Conservation (phyloP, 2,329 filamentous ascomycete genomes). For the Sodiomyces alkalinus region DNA sequence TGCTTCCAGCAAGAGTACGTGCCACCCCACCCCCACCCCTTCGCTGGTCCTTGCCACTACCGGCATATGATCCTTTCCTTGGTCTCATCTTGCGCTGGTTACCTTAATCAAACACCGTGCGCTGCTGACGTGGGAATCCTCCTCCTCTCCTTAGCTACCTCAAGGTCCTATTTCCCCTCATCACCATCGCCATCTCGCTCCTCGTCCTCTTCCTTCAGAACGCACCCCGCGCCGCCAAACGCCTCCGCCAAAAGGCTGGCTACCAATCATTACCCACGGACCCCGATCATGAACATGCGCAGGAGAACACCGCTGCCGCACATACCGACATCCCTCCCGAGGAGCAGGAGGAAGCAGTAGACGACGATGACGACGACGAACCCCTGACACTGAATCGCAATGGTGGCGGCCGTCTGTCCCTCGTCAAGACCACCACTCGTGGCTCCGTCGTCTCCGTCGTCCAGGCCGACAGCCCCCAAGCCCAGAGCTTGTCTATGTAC, state of each 20-base stretch:
- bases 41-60: no score
- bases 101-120: not conserved
- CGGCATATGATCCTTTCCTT: no score
- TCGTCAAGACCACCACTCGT: slow-evolving; percentile 45
- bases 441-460: slow-evolving; percentile 46
- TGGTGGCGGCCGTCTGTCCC: slow-evolving; percentile 35
- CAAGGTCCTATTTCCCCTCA: slow-evolving; percentile 63
- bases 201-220: slow-evolving; percentile 46
- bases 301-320: slow-evolving; percentile 17
- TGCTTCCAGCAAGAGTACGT: slow-evolving; percentile 56
- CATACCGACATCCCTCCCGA: slow-evolving; percentile 39
- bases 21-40: slow-evolving; percentile 1
- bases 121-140: slow-evolving; percentile 1
- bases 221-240: slow-evolving; percentile 35
- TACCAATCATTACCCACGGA: slow-evolving; percentile 44
- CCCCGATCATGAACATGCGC: slow-evolving; percentile 17
- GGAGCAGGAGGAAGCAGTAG: slow-evolving; percentile 24
- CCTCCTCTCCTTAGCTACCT: slow-evolving; percentile 60
- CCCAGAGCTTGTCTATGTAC: slow-evolving; percentile 52
- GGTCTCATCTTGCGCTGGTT: no score
- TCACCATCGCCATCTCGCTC: slow-evolving; percentile 55
- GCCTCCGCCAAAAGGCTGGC: slow-evolving; percentile 23
- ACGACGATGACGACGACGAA: slow-evolving; percentile 42
- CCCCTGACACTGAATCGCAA: slow-evolving; percentile 40
- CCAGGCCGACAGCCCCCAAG: slow-evolving; percentile 61